A percentile compares a stretch with the other conserved stretches of the same genome.
These are phyloP conservation scores for Podospora tetraspora DNA, from an alignment of 495 filamentous ascomycete species.

Conservation along the genomic window DNA sequence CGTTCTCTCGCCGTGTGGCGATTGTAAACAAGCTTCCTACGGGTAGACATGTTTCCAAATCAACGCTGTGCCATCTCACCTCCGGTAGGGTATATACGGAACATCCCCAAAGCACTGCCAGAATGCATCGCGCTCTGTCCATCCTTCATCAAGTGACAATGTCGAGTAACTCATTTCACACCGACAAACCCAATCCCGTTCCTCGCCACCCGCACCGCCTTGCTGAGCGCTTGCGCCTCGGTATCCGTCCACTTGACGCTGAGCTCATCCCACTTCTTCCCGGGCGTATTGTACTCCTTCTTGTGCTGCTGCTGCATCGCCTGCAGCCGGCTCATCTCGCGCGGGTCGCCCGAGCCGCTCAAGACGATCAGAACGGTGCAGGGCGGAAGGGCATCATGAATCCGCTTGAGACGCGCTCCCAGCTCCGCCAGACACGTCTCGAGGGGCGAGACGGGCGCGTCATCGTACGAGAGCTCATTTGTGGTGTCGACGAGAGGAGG, in stretches of 20 bases:
- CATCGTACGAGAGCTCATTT: background rate
- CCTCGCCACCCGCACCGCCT: slow-evolving; percentile 63
- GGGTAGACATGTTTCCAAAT: background rate
- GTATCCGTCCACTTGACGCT: slow-evolving; percentile 85
- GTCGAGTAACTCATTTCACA: slow-evolving; percentile 52
- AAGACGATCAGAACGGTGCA: slow-evolving; percentile 87
- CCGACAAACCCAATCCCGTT: slow-evolving; percentile 76
- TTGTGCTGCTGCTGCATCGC: slow-evolving; percentile 66
- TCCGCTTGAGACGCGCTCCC: slow-evolving; percentile 52
- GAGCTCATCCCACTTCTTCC: slow-evolving; percentile 81
- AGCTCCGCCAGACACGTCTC: slow-evolving; percentile 46
- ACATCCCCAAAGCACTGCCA: background rate
- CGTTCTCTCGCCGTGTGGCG: background rate
- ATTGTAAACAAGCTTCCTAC: background rate
- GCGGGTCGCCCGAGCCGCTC: slow-evolving; percentile 81
- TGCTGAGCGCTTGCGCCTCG: slow-evolving; percentile 73
- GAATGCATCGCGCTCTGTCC: background rate
- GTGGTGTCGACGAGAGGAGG: slow-evolving; percentile 12
- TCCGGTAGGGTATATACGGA: background rate
- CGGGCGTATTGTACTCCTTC: slow-evolving; percentile 62
- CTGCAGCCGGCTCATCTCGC: slow-evolving; percentile 68
- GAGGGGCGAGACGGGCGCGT: slow-evolving; percentile 37
- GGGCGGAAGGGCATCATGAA: slow-evolving; percentile 70
- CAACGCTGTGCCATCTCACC: background rate
- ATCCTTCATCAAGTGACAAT: background rate